Evolutionary conservation across 176 grass and related monocot species (phyloP).

Genomic region (Chloris gayana): DNA sequence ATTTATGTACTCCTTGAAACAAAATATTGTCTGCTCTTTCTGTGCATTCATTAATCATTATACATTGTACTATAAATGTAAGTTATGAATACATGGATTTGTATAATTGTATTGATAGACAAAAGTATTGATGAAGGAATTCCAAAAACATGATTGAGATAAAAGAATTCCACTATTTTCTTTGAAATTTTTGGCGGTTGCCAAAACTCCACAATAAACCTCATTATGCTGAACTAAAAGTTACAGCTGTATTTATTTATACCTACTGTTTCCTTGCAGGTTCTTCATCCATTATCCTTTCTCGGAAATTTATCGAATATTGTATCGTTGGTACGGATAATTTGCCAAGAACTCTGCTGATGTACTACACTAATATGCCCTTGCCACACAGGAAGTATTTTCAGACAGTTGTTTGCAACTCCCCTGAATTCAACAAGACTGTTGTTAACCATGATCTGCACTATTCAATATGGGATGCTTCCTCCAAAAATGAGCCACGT

Average conservation of each 20-base stretch:
- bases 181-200: slow-evolving; percentile 5
- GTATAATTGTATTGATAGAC: background rate
- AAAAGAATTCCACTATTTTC: background rate
- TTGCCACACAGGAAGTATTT: slow-evolving; percentile 82
- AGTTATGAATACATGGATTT: background rate
- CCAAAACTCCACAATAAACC: background rate
- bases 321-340: slow-evolving; percentile 74
- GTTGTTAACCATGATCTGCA: slow-evolving; percentile 83
- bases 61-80: background rate
- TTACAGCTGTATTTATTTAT: slow-evolving; percentile 26
- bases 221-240: slow-evolving; percentile 2
- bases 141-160: background rate
- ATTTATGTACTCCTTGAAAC: background rate
- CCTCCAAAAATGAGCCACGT: slow-evolving; percentile 51
- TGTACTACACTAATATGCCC: slow-evolving; percentile 86
- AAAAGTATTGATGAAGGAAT: background rate
- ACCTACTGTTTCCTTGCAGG: slow-evolving; percentile 50
- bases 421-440: slow-evolving; percentile 73
- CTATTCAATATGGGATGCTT: slow-evolving; percentile 44
- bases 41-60: background rate
- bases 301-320: slow-evolving; percentile 79
- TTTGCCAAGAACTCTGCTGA: slow-evolving; percentile 84
- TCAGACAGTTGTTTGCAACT: slow-evolving; percentile 93
- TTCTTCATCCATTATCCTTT: slow-evolving; percentile 81
- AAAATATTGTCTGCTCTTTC: background rate